Conservation (phyloP, 2,329 filamentous ascomycete genomes). For the Botrytis tulipae region DNA sequence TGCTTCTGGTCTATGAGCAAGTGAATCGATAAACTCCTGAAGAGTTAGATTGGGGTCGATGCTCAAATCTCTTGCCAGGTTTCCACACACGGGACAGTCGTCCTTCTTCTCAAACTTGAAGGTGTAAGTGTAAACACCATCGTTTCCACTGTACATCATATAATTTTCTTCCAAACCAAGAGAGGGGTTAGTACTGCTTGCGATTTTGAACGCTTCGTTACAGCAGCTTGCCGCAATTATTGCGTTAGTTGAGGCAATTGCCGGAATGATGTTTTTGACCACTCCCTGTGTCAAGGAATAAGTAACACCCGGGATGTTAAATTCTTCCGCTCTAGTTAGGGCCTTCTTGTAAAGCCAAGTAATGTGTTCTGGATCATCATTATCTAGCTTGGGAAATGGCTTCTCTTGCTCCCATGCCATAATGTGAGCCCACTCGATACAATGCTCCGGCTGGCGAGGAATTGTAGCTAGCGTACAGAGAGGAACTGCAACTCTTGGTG, state of each 20-base stretch:
- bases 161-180: slow-evolving; percentile 82
- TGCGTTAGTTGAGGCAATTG: slow-evolving; percentile 95
- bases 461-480: slow-evolving; percentile 96
- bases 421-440: slow-evolving; percentile 97
- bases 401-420: slow-evolving; percentile 93
- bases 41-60: slow-evolving; percentile 72
- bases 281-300: slow-evolving; percentile 96
- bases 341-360: slow-evolving; percentile 94
- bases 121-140: slow-evolving; percentile 94
- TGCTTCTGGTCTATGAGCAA: slow-evolving; percentile 80
- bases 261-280: slow-evolving; percentile 98
- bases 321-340: slow-evolving; percentile 76
- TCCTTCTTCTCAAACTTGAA: slow-evolving; percentile 92
- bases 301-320: slow-evolving; percentile 87
- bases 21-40: slow-evolving; percentile 78
- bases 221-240: slow-evolving; percentile 95
- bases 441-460: slow-evolving; percentile 94
- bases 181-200: slow-evolving; percentile 75
- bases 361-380: slow-evolving; percentile 94
- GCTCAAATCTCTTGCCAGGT: slow-evolving; percentile 70
- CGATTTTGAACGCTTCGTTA: slow-evolving; percentile 95
- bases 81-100: slow-evolving; percentile 93
- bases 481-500: slow-evolving; percentile 92
- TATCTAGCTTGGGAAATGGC: slow-evolving; percentile 83
- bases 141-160: slow-evolving; percentile 99